phyloP scores from a whole-genome alignment of 2,329 filamentous ascomycete species.

The Chaetomium sp. region DNA sequence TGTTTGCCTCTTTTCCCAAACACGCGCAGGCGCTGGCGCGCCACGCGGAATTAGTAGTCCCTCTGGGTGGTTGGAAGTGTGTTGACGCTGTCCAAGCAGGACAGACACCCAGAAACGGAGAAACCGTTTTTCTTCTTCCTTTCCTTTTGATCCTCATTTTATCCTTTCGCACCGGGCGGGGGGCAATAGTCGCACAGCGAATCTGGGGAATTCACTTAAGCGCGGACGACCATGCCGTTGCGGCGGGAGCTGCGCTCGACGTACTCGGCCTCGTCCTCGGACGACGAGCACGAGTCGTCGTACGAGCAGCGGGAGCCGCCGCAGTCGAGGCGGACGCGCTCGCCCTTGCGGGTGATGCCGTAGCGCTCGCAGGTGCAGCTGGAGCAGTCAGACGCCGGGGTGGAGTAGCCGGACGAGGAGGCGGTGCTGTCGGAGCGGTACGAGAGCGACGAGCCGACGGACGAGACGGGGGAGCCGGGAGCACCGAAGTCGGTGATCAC shows the following conservation, averaged over 20 bases:
- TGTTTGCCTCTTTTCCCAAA: too few species aligned
- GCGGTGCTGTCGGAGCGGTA: conserved; percentile 68
- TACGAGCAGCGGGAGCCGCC: conserved; percentile 83
- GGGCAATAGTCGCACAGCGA: conserved; percentile 14
- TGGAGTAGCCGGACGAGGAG: conserved; percentile 72
- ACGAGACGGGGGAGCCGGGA: conserved; percentile 55
- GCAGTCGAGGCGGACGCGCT: conserved; percentile 94
- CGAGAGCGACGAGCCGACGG: conserved; percentile 61
- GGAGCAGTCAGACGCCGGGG: conserved; percentile 66
- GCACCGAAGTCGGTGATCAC: conserved; percentile 48
- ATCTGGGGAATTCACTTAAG: conserved; percentile 20
- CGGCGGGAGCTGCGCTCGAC: conserved; percentile 51
- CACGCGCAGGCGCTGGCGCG: too few species aligned
- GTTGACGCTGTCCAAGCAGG: too few species aligned
- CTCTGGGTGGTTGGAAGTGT: too few species aligned
- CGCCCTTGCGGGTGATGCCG: conserved; percentile 88
- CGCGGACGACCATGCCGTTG: conserved; percentile 55
- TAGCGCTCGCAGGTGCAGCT: conserved; percentile 93
- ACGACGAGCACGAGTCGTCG: conserved; percentile 60
- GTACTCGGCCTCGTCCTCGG: conserved; percentile 53
- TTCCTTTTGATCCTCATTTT: conserved; percentile 18
- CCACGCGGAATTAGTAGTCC: too few species aligned
- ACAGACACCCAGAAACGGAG: not conserved
- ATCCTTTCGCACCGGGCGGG: conserved; percentile 9
- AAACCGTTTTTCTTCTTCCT: conserved; percentile 14